Evolutionary conservation across 2,329 filamentous ascomycete genomes (phyloP), one percentile per base, ranked within the genome.

Genomic region (Aspergillus tamarii): DNA sequence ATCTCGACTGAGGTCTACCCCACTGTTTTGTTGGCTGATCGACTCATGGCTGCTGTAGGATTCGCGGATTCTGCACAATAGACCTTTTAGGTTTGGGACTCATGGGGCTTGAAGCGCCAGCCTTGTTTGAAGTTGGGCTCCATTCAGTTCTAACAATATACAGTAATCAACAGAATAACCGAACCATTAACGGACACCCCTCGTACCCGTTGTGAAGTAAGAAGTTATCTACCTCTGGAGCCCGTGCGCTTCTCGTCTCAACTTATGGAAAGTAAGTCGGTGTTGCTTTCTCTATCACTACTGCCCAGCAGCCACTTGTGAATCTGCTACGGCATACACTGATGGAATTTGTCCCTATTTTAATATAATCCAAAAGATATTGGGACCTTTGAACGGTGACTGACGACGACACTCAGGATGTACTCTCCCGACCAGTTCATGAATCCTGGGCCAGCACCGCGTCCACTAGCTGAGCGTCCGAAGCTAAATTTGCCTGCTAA

Each of bases 371-470:
- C 21, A 57, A 32, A 10, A 19, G 28, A 32, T 19, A 30, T 9
- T 28, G 21, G n/a, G 43, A 28, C 21, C 23, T 48, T 30, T 28
- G 30, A 39, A 41, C 14, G 14, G 9, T 45, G 26, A 54, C 64
- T 66, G 57, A 69, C 61, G 53, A 46, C 19, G 46, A 57, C 61
- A 57, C 50, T 9, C 57, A 70, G 68, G 75, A 84, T 88, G 73
- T 90, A 89, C 78, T 82, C 85, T 50, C 80, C 84, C 65, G 85
- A 86, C 67, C 87, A 89, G 72, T 98, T 98, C 83, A 96, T 98
- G 91, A 98, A 98, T 80, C 93, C 95, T 66, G 93, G 95, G 69
- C 94, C 95, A 72, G 94, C 95, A 70, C 95, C 95, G 69, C 90
- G 91, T 73, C 94, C 95, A 65, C 95, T 94, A 23, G 89, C 87